Conservation (phyloP, 768 basidiomycete species). For the Termitomyces titanicus region DNA sequence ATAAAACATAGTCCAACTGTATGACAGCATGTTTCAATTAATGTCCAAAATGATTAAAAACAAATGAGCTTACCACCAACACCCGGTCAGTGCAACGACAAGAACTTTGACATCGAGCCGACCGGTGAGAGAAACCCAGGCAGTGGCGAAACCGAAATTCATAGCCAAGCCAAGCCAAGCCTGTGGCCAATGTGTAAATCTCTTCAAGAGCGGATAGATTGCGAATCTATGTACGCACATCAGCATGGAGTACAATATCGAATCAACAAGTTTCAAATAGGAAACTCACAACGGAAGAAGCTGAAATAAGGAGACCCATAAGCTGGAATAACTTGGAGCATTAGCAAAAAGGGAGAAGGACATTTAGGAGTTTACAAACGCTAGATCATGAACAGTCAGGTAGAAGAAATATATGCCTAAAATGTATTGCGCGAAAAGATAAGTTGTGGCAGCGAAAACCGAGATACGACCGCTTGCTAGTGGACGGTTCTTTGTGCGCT, state of each 20-base stretch:
- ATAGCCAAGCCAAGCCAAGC: slow-evolving; percentile 59
- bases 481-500: slow-evolving; percentile 45
- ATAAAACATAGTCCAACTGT: slow-evolving; percentile 50
- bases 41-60: background rate
- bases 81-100: slow-evolving; percentile 31
- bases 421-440: slow-evolving; percentile 37
- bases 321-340: slow-evolving; percentile 16
- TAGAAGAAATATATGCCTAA: slow-evolving; percentile 38
- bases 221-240: slow-evolving; percentile 25
- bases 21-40: background rate
- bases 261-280: background rate
- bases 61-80: slow-evolving; percentile 39
- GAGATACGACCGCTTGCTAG: slow-evolving; percentile 47
- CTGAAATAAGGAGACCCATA: slow-evolving; percentile 41
- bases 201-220: slow-evolving; percentile 52
- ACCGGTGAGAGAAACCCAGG: slow-evolving; percentile 41
- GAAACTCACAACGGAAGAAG: slow-evolving; percentile 40
- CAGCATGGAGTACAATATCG: background rate
- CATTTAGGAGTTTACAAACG: slow-evolving; percentile 9
- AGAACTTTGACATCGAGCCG: slow-evolving; percentile 29
- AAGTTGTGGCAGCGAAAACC: slow-evolving; percentile 35
- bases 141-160: slow-evolving; percentile 50
- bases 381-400: slow-evolving; percentile 10
- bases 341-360: background rate
- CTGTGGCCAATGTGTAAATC: slow-evolving; percentile 58